Evolutionary conservation across 257 asterid genomes (phyloP), one percentile per base, ranked within the genome.

Genomic region (Nicotiana noctiflora): DNA sequence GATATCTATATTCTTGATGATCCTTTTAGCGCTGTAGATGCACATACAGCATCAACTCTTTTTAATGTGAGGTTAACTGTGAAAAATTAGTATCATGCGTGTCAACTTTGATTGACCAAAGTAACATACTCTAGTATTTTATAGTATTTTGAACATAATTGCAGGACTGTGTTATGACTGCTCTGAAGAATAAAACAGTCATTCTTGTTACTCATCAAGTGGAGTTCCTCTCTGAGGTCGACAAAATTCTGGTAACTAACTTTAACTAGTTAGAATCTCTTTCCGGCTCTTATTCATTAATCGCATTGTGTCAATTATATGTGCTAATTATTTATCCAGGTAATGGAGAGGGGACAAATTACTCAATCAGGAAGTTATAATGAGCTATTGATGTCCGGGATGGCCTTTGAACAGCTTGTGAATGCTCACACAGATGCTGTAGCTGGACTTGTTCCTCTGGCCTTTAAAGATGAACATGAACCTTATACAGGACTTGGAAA

Each of bases 11-110:
- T 86, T 79, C 91, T 92, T 18, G 98, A 94, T 29, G 98, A 94
- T 77, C 97, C 98, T 77, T 94, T 94, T 82, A 91, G 98, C 81
- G 98, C 97, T 11, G 95, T 94, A 9, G 98, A 93, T 89, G 98
- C 98, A 79, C 97, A 92, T 52, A 92, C 98, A 67, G 93, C 98
- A 25, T 85, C 90, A 67, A 51, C 84, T 25, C 97, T 93, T 82
- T 93, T 91, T 81, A 85, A 91, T 61, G 97, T 93, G 84, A 80
- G 90, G 37, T 63, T 63, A 81, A 53, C 29, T 80, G 52, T 75
- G 12, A 19, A 21, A 25, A 75, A n/a, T 60, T 76, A 59, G 1
- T 52, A 32, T n/a, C 21, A 27, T 53, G 31, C 13, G 31, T 72
- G 51, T 4, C 5, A 3, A 51, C n/a, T 40, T 21, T 1, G 74